Conservation (phyloP, 1,139 yeast species). For the Nakaseomyces kungkrabaensis region DNA sequence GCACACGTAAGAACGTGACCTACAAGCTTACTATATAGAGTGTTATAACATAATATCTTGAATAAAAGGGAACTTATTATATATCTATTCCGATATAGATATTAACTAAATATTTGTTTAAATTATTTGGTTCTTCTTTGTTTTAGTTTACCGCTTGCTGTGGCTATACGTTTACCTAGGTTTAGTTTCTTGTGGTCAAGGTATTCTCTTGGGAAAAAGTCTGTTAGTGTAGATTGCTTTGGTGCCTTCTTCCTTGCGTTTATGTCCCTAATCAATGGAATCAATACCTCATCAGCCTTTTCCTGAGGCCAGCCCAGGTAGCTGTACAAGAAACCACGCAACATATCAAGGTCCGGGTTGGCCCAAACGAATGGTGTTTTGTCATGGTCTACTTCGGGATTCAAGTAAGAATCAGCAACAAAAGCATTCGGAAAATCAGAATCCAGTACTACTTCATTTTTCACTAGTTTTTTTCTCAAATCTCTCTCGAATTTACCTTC, state of each 20-base stretch:
- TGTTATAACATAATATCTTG: too few species aligned
- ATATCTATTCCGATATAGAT: too few species aligned
- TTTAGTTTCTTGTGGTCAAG: constrained; percentile 39
- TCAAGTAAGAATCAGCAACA: constrained; percentile 62
- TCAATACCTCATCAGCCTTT: constrained; percentile 69
- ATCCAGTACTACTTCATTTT: constrained; percentile 37
- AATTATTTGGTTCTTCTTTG: constrained; percentile 15
- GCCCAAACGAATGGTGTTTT: constrained; percentile 82
- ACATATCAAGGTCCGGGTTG: constrained; percentile 68
- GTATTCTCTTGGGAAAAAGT: constrained; percentile 43
- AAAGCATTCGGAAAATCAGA: constrained; percentile 59
- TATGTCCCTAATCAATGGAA: constrained; percentile 80
- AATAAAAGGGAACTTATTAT: too few species aligned
- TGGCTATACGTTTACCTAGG: constrained; percentile 49
- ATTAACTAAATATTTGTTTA: too few species aligned
- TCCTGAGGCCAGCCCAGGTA: constrained; percentile 78
- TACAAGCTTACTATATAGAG: too few species aligned
- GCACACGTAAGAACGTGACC: too few species aligned
- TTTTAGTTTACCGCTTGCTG: constrained; percentile 46
- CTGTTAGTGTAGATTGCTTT: constrained; percentile 46
- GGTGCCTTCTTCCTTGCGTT: constrained; percentile 50
- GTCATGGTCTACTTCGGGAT: constrained; percentile 81
- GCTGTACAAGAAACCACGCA: constrained; percentile 57
- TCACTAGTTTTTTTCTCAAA: constrained; percentile 53
- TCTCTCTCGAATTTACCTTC: constrained; percentile 43